These are phyloP conservation scores for Vitis hybrid DNA, from an alignment of 177 flowering plant species.

Conservation along the genomic window DNA sequence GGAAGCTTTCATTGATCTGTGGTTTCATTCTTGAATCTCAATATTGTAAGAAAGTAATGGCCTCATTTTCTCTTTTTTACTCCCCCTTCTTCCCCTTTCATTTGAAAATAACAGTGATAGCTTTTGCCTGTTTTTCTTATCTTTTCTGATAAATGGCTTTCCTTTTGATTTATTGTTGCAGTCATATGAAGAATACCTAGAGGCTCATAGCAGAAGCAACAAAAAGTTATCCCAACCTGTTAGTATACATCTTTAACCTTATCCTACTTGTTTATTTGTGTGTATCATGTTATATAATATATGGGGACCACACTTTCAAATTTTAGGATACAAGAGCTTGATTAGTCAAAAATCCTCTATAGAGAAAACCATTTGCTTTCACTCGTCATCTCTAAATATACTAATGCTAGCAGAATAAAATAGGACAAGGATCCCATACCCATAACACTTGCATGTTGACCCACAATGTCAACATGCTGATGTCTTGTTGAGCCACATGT, in stretches of 20 bases:
- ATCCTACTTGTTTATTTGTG: not conserved
- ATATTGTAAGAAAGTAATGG: too few relatives aligned
- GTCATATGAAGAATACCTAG: slow-evolving; percentile 92
- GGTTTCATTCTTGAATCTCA: not conserved
- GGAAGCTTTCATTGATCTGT: not conserved
- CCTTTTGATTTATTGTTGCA: slow-evolving; percentile 31
- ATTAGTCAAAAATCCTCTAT: too few relatives aligned
- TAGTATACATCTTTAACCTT: slow-evolving; percentile 29
- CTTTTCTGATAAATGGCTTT: slow-evolving; percentile 7
- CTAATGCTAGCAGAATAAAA: too few relatives aligned
- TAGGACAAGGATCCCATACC: too few relatives aligned
- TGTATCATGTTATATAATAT: not conserved
- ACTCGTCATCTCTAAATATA: too few relatives aligned
- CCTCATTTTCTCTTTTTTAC: not conserved
- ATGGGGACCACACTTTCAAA: too few relatives aligned
- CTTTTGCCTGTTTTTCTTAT: not conserved
- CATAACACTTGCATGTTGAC: too few relatives aligned
- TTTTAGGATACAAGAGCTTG: too few relatives aligned
- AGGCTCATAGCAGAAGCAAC: slow-evolving; percentile 49
- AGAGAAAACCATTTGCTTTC: too few relatives aligned
- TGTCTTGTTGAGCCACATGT: too few relatives aligned
- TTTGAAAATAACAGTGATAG: not conserved
- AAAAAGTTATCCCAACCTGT: slow-evolving; percentile 40
- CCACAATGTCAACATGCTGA: too few relatives aligned
- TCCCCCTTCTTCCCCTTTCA: not conserved